Conservation (phyloP, 768 basidiomycete genomes). For the Crucibulum laeve region DNA sequence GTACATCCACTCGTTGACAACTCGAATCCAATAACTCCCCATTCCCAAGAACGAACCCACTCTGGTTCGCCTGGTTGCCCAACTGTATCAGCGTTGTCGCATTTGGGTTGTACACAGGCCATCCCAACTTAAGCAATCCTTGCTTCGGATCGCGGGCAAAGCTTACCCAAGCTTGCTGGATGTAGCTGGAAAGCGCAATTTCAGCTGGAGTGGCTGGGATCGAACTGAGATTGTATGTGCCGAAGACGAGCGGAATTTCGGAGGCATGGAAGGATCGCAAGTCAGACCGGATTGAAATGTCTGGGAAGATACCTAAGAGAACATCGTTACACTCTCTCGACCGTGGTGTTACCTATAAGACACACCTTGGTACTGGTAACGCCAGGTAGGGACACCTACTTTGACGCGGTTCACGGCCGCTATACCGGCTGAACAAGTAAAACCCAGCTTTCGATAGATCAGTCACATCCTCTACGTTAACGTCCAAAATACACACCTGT, state of each 20-base stretch:
- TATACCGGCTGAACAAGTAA: conserved; percentile 25
- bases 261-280: conserved; percentile 33
- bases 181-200: conserved; percentile 26
- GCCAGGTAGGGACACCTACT: conserved; percentile 23
- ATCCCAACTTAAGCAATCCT: conserved; percentile 18
- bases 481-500: conserved; percentile 14
- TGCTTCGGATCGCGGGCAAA: conserved; percentile 34
- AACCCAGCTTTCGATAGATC: no score
- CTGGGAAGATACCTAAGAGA: conserved; percentile 27
- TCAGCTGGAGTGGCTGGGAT: conserved; percentile 16
- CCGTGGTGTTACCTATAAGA: neutral
- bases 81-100: conserved; percentile 13
- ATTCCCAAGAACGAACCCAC: conserved; percentile 13
- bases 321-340: neutral
- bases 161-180: conserved; percentile 35
- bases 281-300: conserved; percentile 26
- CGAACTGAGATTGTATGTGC: conserved; percentile 24
- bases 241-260: conserved; percentile 35
- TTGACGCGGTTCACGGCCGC: conserved; percentile 20
- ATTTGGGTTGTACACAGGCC: conserved; percentile 17
- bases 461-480: no score
- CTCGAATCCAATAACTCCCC: conserved; percentile 11
- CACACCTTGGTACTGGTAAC: conserved; percentile 23
- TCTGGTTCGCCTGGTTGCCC: conserved; percentile 15
- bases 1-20: conserved; percentile 8